phyloP scores from a whole-genome alignment of 768 basidiomycete species.

The Boletus vermiculosoides region DNA sequence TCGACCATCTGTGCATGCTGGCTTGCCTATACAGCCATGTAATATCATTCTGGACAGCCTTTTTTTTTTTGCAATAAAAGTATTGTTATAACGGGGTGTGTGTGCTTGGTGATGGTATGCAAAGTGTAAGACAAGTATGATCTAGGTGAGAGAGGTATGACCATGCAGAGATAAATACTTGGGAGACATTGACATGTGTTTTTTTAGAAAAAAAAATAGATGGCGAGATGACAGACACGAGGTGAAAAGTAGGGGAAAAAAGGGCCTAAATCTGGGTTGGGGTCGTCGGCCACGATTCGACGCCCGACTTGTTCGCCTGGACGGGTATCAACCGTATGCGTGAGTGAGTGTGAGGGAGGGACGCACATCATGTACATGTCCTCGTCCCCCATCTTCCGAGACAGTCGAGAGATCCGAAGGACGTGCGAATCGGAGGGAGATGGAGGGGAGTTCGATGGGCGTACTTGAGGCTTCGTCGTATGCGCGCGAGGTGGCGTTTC shows the following conservation, averaged over 20 bases:
- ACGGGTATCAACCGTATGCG: background rate
- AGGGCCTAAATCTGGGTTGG: background rate
- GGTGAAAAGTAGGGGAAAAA: background rate
- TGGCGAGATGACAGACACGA: too few species aligned
- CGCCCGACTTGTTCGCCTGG: conserved; percentile 9
- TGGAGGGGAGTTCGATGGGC: conserved; percentile 12
- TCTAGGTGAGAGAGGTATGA: background rate
- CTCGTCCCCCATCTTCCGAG: background rate
- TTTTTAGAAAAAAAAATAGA: too few species aligned
- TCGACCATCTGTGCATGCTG: conserved; percentile 6
- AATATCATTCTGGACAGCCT: conserved; percentile 21
- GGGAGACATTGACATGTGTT: too few species aligned
- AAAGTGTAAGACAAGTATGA: background rate
- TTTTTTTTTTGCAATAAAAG: conserved; percentile 5
- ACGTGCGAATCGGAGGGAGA: conserved; percentile 26
- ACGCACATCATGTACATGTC: background rate
- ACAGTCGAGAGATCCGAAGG: conserved; percentile 11
- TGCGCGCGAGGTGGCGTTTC: conserved; percentile 18
- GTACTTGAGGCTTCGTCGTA: conserved; percentile 5
- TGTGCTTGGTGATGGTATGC: background rate
- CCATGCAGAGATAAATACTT: background rate
- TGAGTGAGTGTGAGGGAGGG: too few species aligned
- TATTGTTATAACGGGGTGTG: conserved; percentile 1
- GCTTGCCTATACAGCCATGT: conserved; percentile 23
- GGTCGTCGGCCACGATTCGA: conserved; percentile 20